Percentiles rank a stretch among this genome's conserved stretches.
These are phyloP conservation scores for Jatropha multifida DNA, from an alignment of 441 rosid species.

Conservation along the genomic window DNA sequence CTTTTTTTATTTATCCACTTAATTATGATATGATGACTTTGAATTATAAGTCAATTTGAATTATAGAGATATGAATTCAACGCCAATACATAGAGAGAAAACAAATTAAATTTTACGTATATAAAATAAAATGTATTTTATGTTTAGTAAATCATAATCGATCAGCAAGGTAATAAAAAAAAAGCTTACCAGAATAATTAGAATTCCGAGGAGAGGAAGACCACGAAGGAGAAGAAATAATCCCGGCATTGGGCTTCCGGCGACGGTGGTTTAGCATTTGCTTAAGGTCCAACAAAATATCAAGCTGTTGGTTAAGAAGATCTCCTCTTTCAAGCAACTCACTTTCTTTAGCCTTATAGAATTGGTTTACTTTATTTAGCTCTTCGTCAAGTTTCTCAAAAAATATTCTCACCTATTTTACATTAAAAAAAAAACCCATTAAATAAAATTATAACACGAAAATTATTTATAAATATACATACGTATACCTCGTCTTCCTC, in stretches of 20 bases:
- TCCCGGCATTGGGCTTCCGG: slow-evolving; percentile 33
- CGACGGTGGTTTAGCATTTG: slow-evolving; percentile 49
- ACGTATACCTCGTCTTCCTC: slow-evolving; percentile 83
- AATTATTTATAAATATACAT: background rate
- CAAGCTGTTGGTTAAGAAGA: slow-evolving; percentile 64
- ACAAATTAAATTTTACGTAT: no score
- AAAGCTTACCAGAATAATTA: slow-evolving; percentile 58
- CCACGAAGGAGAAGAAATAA: slow-evolving; percentile 37
- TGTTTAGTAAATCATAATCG: no score
- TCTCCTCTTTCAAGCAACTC: slow-evolving; percentile 87
- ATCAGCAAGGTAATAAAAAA: background rate
- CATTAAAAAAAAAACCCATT: background rate
- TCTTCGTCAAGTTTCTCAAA: slow-evolving; percentile 74
- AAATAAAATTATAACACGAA: background rate
- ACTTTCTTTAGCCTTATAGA: slow-evolving; percentile 66
- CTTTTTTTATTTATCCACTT: no score
- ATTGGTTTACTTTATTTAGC: slow-evolving; percentile 78
- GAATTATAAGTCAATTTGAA: no score
- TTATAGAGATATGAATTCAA: no score
- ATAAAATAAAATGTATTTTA: no score
- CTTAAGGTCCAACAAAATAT: slow-evolving; percentile 66
- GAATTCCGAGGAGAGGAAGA: slow-evolving; percentile 57
- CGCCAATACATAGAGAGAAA: no score
- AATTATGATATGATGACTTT: no score
- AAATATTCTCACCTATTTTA: slow-evolving; percentile 58